Evolutionary conservation across 148 eudicot genomes (phyloP), one percentile per base, ranked within the genome.

Genomic region (Salicornia ramosissima): DNA sequence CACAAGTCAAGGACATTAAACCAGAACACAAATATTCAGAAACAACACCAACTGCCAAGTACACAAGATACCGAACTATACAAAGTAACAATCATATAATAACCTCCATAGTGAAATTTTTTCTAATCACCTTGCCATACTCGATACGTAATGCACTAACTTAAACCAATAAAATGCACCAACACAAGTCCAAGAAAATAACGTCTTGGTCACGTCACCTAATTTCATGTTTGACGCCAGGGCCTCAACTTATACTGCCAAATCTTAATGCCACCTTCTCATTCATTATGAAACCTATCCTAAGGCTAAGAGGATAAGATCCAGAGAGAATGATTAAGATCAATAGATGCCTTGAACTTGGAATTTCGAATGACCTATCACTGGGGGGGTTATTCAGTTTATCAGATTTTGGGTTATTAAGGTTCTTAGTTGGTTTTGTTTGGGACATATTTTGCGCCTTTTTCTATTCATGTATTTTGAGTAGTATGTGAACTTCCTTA

Each of bases 1-100:
- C 24, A 65, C 30, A 49, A 52, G 79, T 77, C 70, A 83, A 80
- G 81, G 75, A 56, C 39, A 77, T 56, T 16, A 54, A 39, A 50
- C 9, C 24, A 46, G 54, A 65, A 46, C 36, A 29, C 6, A 5
- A 0, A 18, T 36, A 39, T 62, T 39, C 18, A 36, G 52, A 16
- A 62, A 62, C n/a, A 62, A 18, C 26, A n/a, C 28, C 28, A 62
- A 21, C 8, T 34, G 12, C 39, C 28, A 62, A 21, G 18, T 34
- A 21, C 39, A 25, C n/a, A 63, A 3, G n/a, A 42, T 24, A 39
- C 10, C 39, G 22, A 31, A 58, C 63, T 58, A 28, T 26, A 58
- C 22, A 6, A 58, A 13, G 26, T 16, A 28, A 56, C 15, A 58
- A 6, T 18, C 18, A 6, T 7, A 31, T 19, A 16, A 11, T 31